Evolutionary conservation across 805 yeast species (phyloP).

Genomic region (Candida morakotiae): DNA sequence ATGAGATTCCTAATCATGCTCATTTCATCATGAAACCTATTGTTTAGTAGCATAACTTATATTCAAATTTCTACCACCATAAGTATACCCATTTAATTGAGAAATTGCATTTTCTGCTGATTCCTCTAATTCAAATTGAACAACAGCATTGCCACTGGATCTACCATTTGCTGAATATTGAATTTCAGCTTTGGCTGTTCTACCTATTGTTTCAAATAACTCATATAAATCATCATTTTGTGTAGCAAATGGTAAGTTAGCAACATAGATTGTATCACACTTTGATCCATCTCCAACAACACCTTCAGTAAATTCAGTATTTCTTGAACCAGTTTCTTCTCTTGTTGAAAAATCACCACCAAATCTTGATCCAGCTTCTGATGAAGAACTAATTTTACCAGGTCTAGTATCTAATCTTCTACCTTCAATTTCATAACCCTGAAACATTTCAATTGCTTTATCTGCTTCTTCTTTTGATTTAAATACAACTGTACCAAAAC

Average conservation of each 20-base stretch:
- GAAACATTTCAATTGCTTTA: constrained; percentile 63
- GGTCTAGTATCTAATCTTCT: constrained; percentile 76
- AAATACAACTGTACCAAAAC: constrained; percentile 80
- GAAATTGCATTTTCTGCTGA: constrained; percentile 72
- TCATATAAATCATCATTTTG: constrained; percentile 79
- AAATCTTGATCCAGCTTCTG: constrained; percentile 1
- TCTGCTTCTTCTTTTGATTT: constrained; percentile 63
- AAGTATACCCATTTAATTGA: constrained; percentile 73
- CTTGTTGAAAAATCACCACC: constrained; percentile 7
- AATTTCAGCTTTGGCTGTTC: constrained; percentile 72
- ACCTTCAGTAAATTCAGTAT: constrained; percentile 61
- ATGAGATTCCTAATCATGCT: no score
- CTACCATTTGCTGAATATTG: constrained; percentile 58
- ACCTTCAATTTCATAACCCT: constrained; percentile 72
- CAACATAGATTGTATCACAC: constrained; percentile 51
- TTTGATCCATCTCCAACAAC: constrained; percentile 59
- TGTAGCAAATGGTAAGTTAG: constrained; percentile 88
- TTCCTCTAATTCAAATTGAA: constrained; percentile 62
- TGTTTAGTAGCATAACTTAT: constrained; percentile 59
- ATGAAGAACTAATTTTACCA: constrained; percentile 33
- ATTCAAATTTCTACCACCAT: constrained; percentile 73
- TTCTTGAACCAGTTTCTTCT: constrained; percentile 17
- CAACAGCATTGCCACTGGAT: constrained; percentile 83
- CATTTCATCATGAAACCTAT: no score
- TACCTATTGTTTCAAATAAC: constrained; percentile 79